phyloP scores from a whole-genome alignment of 306 rosid genomes.

The Herpetospermum pedunculosum region DNA sequence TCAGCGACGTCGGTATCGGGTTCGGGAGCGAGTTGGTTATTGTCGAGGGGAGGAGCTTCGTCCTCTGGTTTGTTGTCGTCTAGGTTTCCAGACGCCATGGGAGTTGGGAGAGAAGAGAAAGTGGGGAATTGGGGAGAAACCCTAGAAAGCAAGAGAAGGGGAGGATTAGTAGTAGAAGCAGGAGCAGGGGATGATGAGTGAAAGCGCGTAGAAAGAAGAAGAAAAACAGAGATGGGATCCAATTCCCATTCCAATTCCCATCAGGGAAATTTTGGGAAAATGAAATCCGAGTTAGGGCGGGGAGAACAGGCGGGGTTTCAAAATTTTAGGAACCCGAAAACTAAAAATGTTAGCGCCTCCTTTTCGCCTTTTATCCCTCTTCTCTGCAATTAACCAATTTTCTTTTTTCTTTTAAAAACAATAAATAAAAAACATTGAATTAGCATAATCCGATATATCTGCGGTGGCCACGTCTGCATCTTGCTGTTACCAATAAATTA shows the following conservation, averaged over 20 bases:
- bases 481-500: too few species aligned
- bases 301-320: conserved; percentile 13
- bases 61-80: conserved; percentile 39
- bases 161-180: not conserved
- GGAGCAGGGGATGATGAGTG: not conserved
- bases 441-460: too few species aligned
- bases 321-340: conserved; percentile 28
- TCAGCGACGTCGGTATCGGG: not conserved
- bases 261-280: too few species aligned
- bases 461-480: too few species aligned
- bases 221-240: conserved; percentile 2
- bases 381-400: too few species aligned
- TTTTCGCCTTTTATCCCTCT: not conserved
- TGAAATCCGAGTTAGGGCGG: conserved; percentile 5
- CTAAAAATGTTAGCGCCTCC: conserved; percentile 18
- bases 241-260: too few species aligned
- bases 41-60: conserved; percentile 18
- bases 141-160: conserved; percentile 11
- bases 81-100: conserved; percentile 70
- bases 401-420: too few species aligned
- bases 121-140: conserved; percentile 16
- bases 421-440: too few species aligned
- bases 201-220: not conserved
- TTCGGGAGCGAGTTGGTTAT: too few species aligned
- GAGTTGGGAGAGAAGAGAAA: not conserved